phyloP scores from a whole-genome alignment of 192 early-diverging fungal genomes.

The Diversispora epigaea region DNA sequence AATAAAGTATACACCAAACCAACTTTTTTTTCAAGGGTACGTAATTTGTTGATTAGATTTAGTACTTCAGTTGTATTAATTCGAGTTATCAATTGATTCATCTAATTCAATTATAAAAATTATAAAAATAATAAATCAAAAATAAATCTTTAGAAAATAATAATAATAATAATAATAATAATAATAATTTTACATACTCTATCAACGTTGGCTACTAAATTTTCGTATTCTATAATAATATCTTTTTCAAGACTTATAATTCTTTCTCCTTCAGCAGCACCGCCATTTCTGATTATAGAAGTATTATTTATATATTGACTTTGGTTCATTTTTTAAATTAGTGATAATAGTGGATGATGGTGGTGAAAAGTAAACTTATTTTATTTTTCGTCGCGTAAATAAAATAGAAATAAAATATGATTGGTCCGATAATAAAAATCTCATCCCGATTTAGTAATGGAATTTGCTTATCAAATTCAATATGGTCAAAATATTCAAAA shows the following conservation, averaged over 20 bases:
- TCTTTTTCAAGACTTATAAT: slow-evolving; percentile 15
- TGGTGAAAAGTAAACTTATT: no score
- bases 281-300: no score
- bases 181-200: slow-evolving; percentile 6
- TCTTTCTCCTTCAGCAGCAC: no score
- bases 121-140: background rate
- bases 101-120: slow-evolving; percentile 17
- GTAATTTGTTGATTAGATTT: slow-evolving; percentile 39
- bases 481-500: no score
- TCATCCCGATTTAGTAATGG: no score
- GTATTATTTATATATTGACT: no score
- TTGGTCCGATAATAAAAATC: no score
- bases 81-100: slow-evolving; percentile 35
- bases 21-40: slow-evolving; percentile 42
- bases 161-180: background rate
- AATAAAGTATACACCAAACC: slow-evolving; percentile 43
- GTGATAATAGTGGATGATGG: no score
- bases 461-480: no score
- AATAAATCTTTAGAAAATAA: background rate
- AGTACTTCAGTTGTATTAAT: slow-evolving; percentile 37
- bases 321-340: no score
- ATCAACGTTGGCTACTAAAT: slow-evolving; percentile 20
- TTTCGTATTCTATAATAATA: slow-evolving; percentile 22
- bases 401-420: no score
- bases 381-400: no score